Evolutionary conservation across 768 basidiomycete species (phyloP).

Genomic region (Tylopilus felleus): DNA sequence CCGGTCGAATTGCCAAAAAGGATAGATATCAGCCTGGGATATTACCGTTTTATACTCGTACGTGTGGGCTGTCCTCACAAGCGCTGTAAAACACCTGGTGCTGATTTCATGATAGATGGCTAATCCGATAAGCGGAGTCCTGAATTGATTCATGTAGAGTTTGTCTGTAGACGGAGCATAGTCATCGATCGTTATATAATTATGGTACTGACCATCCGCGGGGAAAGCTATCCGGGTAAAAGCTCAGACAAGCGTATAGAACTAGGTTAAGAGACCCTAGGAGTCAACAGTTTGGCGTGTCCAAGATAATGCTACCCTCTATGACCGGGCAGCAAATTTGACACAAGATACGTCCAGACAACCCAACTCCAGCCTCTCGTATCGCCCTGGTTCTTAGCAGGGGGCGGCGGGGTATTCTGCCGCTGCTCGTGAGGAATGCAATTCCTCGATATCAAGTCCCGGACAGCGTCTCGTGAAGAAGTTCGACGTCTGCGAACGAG

Average conservation of each 20-base stretch:
- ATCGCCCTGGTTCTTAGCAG: neutral
- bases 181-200: neutral
- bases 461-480: slow-evolving; percentile 23
- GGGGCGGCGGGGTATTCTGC: neutral
- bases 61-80: neutral
- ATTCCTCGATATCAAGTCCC: slow-evolving; percentile 23
- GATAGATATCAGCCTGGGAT: neutral
- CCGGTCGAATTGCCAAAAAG: neutral
- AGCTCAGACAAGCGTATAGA: neutral
- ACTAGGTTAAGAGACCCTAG: neutral
- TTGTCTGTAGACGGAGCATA: neutral
- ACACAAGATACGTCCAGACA: slow-evolving; percentile 15
- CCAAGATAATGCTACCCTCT: neutral
- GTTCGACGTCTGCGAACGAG: slow-evolving; percentile 18
- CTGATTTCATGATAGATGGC: neutral
- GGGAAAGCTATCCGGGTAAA: neutral
- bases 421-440: slow-evolving; percentile 6
- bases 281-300: neutral
- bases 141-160: neutral
- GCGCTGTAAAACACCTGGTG: neutral
- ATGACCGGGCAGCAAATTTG: slow-evolving; percentile 3
- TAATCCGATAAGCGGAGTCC: neutral
- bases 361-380: slow-evolving; percentile 10
- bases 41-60: neutral
- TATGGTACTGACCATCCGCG: neutral